phyloP scores from a whole-genome alignment of 2,329 filamentous ascomycete species.

The Ophiostoma ips region DNA sequence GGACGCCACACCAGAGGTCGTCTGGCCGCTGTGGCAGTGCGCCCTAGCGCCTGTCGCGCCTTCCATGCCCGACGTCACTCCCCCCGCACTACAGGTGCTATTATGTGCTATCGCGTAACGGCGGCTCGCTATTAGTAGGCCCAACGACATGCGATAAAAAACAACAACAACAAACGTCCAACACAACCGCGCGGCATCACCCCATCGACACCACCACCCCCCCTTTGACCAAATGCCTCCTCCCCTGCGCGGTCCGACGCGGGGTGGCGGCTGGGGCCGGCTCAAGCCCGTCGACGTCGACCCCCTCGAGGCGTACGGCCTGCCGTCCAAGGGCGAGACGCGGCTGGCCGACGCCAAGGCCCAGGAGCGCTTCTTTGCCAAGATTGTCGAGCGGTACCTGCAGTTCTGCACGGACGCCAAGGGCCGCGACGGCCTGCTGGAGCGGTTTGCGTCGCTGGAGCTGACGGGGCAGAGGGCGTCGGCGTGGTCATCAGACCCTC shows the following conservation, averaged over 20 bases:
- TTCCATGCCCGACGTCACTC: neutral
- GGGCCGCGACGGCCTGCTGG: slow-evolving; percentile 57
- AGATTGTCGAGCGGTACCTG: slow-evolving; percentile 80
- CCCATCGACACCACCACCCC: neutral
- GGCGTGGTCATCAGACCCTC: neutral
- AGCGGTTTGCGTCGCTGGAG: slow-evolving; percentile 56
- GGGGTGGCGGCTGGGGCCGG: slow-evolving; percentile 45
- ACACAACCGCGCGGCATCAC: neutral
- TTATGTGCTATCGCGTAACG: no score
- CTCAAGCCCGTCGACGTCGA: slow-evolving; percentile 64
- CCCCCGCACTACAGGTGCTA: no score
- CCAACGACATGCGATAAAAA: no score
- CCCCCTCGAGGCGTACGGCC: slow-evolving; percentile 64
- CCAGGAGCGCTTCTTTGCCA: slow-evolving; percentile 76
- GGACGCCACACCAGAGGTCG: no score
- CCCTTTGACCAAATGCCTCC: slow-evolving; percentile 6
- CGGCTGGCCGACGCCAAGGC: slow-evolving; percentile 64
- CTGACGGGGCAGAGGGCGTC: slow-evolving; percentile 13
- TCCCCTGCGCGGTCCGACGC: slow-evolving; percentile 25
- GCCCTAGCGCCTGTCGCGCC: neutral
- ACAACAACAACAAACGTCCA: neutral
- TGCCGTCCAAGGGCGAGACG: slow-evolving; percentile 83
- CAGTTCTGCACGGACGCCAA: slow-evolving; percentile 67
- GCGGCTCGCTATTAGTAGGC: no score
- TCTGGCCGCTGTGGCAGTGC: no score